A percentile compares a stretch with the other conserved stretches of the same genome.
Evolutionary conservation across 345 rosid genomes (phyloP).

Genomic region (Eucalyptus victrix): DNA sequence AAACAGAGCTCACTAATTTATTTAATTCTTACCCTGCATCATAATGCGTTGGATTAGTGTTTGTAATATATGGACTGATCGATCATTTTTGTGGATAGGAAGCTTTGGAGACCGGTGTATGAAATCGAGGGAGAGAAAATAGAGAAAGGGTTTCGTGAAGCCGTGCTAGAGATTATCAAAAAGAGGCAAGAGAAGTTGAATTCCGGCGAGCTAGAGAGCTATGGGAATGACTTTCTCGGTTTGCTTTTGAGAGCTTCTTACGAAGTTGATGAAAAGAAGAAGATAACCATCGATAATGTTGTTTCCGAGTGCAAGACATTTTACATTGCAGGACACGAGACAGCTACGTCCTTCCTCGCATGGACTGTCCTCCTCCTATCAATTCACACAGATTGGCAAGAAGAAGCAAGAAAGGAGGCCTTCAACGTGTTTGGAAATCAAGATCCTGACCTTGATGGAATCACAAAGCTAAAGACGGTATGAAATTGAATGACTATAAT

Average conservation of each 20-base stretch:
- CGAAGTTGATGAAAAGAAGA: neutral
- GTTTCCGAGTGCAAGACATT: slow-evolving; percentile 26
- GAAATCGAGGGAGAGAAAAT: neutral
- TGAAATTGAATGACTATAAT: neutral
- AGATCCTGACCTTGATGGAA: neutral
- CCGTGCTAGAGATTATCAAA: neutral
- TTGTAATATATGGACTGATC: neutral
- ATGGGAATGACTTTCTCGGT: slow-evolving; percentile 14
- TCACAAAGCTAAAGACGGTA: neutral
- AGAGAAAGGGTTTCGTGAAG: neutral
- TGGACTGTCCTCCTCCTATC: slow-evolving; percentile 23
- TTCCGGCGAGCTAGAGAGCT: neutral
- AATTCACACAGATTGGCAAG: slow-evolving; percentile 19
- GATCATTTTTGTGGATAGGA: neutral
- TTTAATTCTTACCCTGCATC: neutral
- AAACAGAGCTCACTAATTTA: neutral
- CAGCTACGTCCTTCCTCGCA: neutral
- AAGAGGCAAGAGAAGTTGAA: slow-evolving; percentile 1
- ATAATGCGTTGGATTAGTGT: neutral
- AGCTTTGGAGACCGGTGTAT: neutral
- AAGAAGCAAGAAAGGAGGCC: slow-evolving; percentile 21
- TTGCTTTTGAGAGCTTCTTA: slow-evolving; percentile 1
- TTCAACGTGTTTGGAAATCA: slow-evolving; percentile 6
- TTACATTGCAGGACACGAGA: slow-evolving; percentile 1
- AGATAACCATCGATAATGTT: neutral